Conservation (phyloP, 1,284 basidiomycete species). For the Porogramme epimiltina region DNA sequence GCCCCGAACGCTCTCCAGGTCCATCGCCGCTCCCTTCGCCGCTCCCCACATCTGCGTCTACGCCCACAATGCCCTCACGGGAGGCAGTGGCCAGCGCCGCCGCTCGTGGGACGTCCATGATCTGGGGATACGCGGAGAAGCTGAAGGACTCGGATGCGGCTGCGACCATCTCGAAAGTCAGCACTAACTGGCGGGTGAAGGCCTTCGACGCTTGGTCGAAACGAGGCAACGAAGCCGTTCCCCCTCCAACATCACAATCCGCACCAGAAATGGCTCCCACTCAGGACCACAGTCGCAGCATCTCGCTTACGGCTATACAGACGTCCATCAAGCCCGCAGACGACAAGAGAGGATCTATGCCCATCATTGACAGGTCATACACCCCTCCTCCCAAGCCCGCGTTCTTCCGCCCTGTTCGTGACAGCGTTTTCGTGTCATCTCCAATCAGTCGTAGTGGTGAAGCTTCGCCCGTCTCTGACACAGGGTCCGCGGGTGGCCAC, state of each 20-base stretch:
- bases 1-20: conserved; percentile 38
- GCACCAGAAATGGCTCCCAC: conserved; percentile 11
- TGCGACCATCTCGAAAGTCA: conserved; percentile 68
- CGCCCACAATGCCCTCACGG: conserved; percentile 20
- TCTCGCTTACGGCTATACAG: conserved; percentile 20
- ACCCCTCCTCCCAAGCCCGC: conserved; percentile 60
- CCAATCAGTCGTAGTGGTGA: conserved; percentile 42
- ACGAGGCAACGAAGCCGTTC: conserved; percentile 18
- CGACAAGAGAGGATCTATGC: conserved; percentile 44
- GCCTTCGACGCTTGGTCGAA: conserved; percentile 43
- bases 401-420: conserved; percentile 58
- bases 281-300: conserved; percentile 19
- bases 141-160: conserved; percentile 71
- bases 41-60: conserved; percentile 29
- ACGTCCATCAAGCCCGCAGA: conserved; percentile 15
- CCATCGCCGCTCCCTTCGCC: conserved; percentile 33
- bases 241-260: conserved; percentile 13
- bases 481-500: conserved; percentile 28
- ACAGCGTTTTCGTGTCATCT: conserved; percentile 49
- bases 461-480: conserved; percentile 37
- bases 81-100: conserved; percentile 12
- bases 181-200: conserved; percentile 73
- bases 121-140: conserved; percentile 75
- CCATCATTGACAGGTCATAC: conserved; percentile 43
- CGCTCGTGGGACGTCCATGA: conserved; percentile 29